Base-by-base conservation (phyloP, 2,329 filamentous ascomycete genomes). In the Neopestalotiopsis rosae region DNA sequence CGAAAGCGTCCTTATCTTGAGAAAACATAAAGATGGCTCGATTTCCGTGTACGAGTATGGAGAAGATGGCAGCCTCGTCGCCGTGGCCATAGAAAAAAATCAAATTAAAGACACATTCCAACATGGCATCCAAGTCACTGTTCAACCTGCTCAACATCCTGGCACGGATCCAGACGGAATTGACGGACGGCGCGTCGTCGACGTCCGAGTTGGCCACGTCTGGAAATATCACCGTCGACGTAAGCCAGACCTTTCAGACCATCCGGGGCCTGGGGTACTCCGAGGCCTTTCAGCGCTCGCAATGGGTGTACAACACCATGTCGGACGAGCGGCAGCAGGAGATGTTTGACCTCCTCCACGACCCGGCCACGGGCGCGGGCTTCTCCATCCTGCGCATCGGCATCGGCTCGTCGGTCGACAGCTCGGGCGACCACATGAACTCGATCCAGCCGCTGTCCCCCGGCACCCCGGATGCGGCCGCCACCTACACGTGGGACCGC, bases 251-350 rank as follows among this genome's bases (percentile, higher is more conserved):
- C 65, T 80, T 79, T 70, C 82, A 83, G 72, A 79, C 74, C 1
- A 82, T 82, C 30, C 80, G 83, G 70, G 81, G 81, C 24, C 81
- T 82, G 67, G 81, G 81, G 3, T 80, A 81, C 71, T 78, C 75
- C 2, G 78, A 79, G 49, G 81, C 81, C 6, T 84, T 83, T 72
- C 81, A 83, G 70, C 80, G 82, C 20, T 80, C 81, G 3, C 78
- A 80, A 9, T 65, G 63, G 57, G 59, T 68, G 14, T 64, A 64
- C 40, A 64, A 64, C 38, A 64, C 52, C 49, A 68, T 79, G 28
- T 71, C 77, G 30, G 72, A 77, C 34, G 73, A 73, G 12, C 78
- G 77, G 61, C 77, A 77, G 68, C 73, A 75, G 38, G 72, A 79
- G 69, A 73, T 80, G 9, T 70, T 81, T 32, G 75, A 80, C 58